Conservation (phyloP, 768 basidiomycete species). For the Lactifluus echinatus region DNA sequence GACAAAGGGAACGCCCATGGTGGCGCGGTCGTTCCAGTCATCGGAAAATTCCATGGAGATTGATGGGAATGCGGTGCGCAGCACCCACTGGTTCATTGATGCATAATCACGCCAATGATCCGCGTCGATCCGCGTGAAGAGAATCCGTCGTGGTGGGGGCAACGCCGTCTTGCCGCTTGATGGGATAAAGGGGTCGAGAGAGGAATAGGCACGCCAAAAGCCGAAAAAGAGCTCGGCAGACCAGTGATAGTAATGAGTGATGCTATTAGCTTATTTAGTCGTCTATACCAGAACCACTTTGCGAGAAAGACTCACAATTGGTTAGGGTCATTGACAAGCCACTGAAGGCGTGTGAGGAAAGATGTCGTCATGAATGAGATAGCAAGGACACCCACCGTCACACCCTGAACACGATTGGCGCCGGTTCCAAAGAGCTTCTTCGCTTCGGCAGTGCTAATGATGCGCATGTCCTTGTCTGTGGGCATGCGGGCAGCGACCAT, state of each 20-base stretch:
- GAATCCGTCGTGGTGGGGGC: slow-evolving; percentile 61
- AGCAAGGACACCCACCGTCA: slow-evolving; percentile 41
- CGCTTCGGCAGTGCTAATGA: slow-evolving; percentile 65
- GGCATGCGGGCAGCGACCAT: slow-evolving; percentile 57
- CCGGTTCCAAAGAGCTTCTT: slow-evolving; percentile 56
- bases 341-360: slow-evolving; percentile 32
- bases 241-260: slow-evolving; percentile 93
- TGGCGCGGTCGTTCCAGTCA: slow-evolving; percentile 77
- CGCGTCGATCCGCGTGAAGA: slow-evolving; percentile 68
- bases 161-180: slow-evolving; percentile 60
- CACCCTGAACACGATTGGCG: slow-evolving; percentile 73
- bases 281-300: not conserved
- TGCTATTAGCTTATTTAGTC: slow-evolving; percentile 33
- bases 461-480: slow-evolving; percentile 66
- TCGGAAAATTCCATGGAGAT: slow-evolving; percentile 68
- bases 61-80: slow-evolving; percentile 74
- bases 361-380: not conserved
- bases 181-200: slow-evolving; percentile 64
- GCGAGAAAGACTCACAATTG: slow-evolving; percentile 55
- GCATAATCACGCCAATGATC: slow-evolving; percentile 88
- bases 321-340: slow-evolving; percentile 74
- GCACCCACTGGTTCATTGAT: slow-evolving; percentile 82
- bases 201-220: slow-evolving; percentile 83
- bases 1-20: slow-evolving; percentile 60
- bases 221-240: slow-evolving; percentile 88